Evolutionary conservation across 768 basidiomycete genomes (phyloP).

Genomic region (Chalciporus pseudorubinellus): DNA sequence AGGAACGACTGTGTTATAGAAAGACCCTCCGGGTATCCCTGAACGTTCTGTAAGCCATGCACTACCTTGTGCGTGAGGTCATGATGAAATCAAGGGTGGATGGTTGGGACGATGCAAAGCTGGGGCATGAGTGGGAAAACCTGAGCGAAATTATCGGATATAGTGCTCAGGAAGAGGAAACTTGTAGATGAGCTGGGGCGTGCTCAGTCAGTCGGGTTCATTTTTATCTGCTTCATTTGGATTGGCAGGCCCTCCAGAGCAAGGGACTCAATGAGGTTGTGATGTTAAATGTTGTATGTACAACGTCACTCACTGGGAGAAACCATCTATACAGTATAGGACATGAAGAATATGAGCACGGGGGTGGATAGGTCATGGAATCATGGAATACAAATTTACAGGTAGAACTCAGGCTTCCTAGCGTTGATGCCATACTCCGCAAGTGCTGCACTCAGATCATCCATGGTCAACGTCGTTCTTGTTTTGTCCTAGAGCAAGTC

Average conservation of each 20-base stretch:
- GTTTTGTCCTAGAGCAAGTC: slow-evolving; percentile 68
- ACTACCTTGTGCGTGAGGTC: too few relatives aligned
- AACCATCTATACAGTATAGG: slow-evolving; percentile 1
- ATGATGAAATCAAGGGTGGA: slow-evolving; percentile 15
- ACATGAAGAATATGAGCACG: too few relatives aligned
- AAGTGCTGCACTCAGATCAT: slow-evolving; percentile 89
- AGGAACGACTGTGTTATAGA: too few relatives aligned
- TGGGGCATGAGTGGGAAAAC: slow-evolving; percentile 49
- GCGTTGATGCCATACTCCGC: slow-evolving; percentile 95
- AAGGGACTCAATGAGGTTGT: background rate
- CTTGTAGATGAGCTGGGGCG: slow-evolving; percentile 59
- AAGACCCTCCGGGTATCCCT: too few relatives aligned
- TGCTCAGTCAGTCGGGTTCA: slow-evolving; percentile 22
- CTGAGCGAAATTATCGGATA: slow-evolving; percentile 47
- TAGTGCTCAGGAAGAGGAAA: slow-evolving; percentile 53
- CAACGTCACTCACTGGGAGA: background rate
- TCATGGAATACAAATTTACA: slow-evolving; percentile 40
- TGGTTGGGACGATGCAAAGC: slow-evolving; percentile 44
- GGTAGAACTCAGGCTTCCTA: slow-evolving; percentile 91
- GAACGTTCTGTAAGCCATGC: too few relatives aligned
- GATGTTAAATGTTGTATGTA: background rate
- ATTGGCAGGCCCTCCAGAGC: background rate
- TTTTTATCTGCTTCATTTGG: background rate
- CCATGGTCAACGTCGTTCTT: slow-evolving; percentile 94
- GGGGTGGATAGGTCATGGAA: background rate